Evolutionary conservation across 352 stramenopile genomes (phyloP), one percentile per base, ranked within the genome.

Genomic region (Phytophthora pistaciae): DNA sequence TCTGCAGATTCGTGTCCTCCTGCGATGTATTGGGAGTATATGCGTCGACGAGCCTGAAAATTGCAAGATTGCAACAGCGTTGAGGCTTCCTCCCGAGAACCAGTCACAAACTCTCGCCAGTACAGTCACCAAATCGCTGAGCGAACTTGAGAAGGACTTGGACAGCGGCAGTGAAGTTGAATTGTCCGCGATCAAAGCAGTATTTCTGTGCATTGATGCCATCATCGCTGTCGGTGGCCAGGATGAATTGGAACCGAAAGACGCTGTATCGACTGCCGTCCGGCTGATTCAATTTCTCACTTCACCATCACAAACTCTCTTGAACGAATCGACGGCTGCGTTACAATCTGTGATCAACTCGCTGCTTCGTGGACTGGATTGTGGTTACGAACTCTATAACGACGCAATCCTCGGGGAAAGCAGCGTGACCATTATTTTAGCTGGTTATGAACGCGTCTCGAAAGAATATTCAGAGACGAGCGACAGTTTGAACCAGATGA

Each of bases 11-110:
- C 13, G 18, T 9, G 7, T 46, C 13, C 14, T 72, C 2, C 29
- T 72, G 8, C 65, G 38, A 11, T 62, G 57, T 46, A 62, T 72
- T 16, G 65, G 57, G 8, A 25, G n/a, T 11, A 33, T 72, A 8
- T 72, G 65, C 23, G 21, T 46, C 44, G 49, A 72, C 18, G 6
- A 23, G 11, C 40, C 57, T 21, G 55, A 50, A 18, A 61, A 72
- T 60, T 50, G 38, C 21, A 56, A 6, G 10, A 23, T 60, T 23
- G n/a, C 20, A 50, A 18, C n/a, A 27, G 52, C 57, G 1, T 25
- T 9, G 21, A 10, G 18, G 13, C 2, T 16, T 40, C 1, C 31
- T 54, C 20, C 7, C 5, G 27, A 40, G 3, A 16, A 60, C 18
- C 29, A 44, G 2, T 8, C 14, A 20, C 5, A 2, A 54, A 29